Conservation (phyloP, 2,329 filamentous ascomycete genomes). For the Ascomycota sp. region DNA sequence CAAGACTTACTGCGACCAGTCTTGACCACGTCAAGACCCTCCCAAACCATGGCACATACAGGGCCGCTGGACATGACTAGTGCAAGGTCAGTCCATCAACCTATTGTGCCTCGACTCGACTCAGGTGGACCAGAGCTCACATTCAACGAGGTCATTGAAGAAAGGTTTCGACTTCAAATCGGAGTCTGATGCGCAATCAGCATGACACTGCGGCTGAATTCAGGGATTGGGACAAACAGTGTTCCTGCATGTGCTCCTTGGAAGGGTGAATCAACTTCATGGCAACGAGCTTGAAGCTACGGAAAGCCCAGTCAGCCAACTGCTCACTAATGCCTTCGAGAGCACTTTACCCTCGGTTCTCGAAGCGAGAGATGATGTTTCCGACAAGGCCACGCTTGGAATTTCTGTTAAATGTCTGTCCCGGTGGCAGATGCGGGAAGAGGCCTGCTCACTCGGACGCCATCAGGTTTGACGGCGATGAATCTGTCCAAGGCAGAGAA, state of each 20-base stretch:
- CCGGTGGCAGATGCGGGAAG: neutral
- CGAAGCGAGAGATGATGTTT: constrained; percentile 94
- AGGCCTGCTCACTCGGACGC: constrained; percentile 59
- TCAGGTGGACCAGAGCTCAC: constrained; percentile 26
- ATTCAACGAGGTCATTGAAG: constrained; percentile 83
- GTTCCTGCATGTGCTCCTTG: constrained; percentile 92
- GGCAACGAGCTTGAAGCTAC: constrained; percentile 88
- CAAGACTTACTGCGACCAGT: constrained; percentile 59
- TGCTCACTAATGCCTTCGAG: too few relatives aligned
- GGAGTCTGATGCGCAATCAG: constrained; percentile 31
- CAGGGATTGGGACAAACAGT: constrained; percentile 37
- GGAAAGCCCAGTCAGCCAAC: constrained; percentile 1
- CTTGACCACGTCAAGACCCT: constrained; percentile 97
- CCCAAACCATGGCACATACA: constrained; percentile 98
- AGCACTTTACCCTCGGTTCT: constrained; percentile 56
- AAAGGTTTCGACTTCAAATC: constrained; percentile 68
- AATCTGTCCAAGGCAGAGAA: constrained; percentile 39
- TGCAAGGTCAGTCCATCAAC: constrained; percentile 1
- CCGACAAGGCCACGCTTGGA: constrained; percentile 82
- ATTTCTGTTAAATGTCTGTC: neutral
- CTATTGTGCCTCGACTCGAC: neutral
- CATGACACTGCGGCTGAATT: constrained; percentile 1
- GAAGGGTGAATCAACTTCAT: constrained; percentile 81
- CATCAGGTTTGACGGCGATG: constrained; percentile 99
- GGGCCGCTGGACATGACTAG: constrained; percentile 91